Conservation (phyloP, 495 filamentous ascomycete genomes). For the Elasticomyces elasticus region DNA sequence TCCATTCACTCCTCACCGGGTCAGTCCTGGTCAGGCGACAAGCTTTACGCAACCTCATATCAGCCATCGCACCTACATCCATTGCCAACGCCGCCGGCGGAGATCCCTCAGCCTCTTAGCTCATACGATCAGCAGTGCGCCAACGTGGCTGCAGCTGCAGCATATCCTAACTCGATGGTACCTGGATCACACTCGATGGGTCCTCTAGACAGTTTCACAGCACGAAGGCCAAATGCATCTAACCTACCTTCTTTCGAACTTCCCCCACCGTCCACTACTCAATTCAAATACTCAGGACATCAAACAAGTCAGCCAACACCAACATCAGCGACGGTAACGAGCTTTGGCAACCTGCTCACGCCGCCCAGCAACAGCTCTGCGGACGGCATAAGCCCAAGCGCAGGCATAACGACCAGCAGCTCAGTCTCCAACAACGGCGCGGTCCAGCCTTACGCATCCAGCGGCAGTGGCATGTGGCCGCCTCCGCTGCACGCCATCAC, state of each 20-base stretch:
- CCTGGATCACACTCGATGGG: conserved; percentile 34
- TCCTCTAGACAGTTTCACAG: conserved; percentile 33
- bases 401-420: conserved; percentile 46
- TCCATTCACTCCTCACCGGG: conserved; percentile 11
- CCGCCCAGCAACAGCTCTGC: conserved; percentile 52
- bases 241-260: conserved; percentile 33
- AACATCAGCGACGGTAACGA: conserved; percentile 34
- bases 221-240: conserved; percentile 32
- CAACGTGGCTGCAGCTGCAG: conserved; percentile 38
- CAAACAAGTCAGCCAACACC: conserved; percentile 37
- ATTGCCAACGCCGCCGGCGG: conserved; percentile 16
- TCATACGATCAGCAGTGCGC: conserved; percentile 24
- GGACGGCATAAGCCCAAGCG: conserved; percentile 52
- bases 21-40: conserved; percentile 15
- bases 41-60: conserved; percentile 10
- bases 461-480: conserved; percentile 40
- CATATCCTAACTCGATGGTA: conserved; percentile 33
- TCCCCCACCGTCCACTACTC: conserved; percentile 28
- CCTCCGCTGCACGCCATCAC: conserved; percentile 38
- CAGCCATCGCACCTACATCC: conserved; percentile 6
- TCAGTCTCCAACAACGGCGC: conserved; percentile 41
- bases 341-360: conserved; percentile 52
- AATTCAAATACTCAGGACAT: conserved; percentile 39
- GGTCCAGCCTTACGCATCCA: conserved; percentile 35
- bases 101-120: conserved; percentile 7